Conservation (phyloP, 345 rosid genomes). For the Eucalyptus urophylla region DNA sequence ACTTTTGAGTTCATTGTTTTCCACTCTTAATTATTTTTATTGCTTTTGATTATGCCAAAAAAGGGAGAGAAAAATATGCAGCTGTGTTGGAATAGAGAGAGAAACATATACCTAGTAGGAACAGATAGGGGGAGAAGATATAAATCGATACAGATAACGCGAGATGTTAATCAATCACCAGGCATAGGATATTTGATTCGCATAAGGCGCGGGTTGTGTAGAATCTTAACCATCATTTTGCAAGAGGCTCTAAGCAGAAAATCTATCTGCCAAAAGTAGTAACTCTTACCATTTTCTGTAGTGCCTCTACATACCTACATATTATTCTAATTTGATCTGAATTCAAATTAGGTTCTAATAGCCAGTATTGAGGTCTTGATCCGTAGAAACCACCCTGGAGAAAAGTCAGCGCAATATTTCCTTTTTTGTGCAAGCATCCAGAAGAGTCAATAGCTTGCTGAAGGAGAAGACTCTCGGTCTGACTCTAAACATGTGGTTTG, state of each 20-base stretch:
- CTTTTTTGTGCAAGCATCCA: neutral
- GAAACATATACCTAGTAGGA: neutral
- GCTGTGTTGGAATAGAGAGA: neutral
- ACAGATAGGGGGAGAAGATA: neutral
- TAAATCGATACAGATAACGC: neutral
- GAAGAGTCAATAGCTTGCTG: neutral
- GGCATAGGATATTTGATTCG: too few relatives aligned
- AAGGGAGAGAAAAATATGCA: neutral
- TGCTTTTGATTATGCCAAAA: neutral
- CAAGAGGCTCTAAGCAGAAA: neutral
- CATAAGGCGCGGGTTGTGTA: neutral
- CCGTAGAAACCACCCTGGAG: neutral
- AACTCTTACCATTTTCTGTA: neutral
- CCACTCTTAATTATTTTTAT: neutral
- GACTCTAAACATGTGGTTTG: too few relatives aligned
- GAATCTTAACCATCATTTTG: neutral
- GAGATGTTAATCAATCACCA: neutral
- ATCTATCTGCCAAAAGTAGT: neutral
- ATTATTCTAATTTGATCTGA: neutral
- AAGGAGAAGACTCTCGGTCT: too few relatives aligned
- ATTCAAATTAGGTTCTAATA: neutral
- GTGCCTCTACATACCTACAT: neutral
- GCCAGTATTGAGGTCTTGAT: neutral
- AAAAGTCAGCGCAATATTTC: neutral
- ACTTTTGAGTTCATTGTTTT: neutral